Evolutionary conservation across 345 rosid genomes (phyloP), one percentile per base, ranked within the genome.

Genomic region (Brassica nigra): DNA sequence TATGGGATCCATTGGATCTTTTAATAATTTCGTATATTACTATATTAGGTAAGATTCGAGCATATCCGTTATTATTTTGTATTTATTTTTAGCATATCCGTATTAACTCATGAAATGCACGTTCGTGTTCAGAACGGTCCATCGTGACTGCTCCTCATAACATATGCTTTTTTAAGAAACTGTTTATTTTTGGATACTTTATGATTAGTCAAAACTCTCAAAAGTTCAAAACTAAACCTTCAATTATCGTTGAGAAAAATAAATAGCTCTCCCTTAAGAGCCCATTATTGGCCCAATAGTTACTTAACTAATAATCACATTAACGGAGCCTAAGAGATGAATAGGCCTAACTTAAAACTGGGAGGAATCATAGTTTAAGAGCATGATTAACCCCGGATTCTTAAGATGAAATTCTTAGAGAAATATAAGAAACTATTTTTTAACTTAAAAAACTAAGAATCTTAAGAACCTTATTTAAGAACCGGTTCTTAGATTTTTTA

Each of bases 81-180:
- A 2, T 47, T 34, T 34, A 6, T 6, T 34, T 34, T 34, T 34
- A 34, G 55, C 55, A 47, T 47, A 47, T 47, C 55, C 55, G 55
- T 47, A 47, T 36, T n/a, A 8, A 31, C 28, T 78, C 64, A 79
- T 78, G 77, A 62, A 57, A 58, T 7, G 52, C 78, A 66, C 77
- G 77, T 78, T 78, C 62, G 71, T 66, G 12, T 66, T 66, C 28
- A 28, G 16, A 12, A 30, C 16, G 34, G 71, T 64, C 81, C 76
- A 71, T 37, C 44, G 44, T 62, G 76, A 52, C 70, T 77, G 71
- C 80, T 47, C 67, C 80, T 59, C 49, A 0, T 55, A 23, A 27
- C 31, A 37, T 10, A 4, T 23, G 27, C 27, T 23, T 23, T 23
- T 23, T 23, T 23, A 23, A 23, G 27, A 23, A 23, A 23, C 27